These are phyloP conservation scores for Phytophthora pini DNA, from an alignment of 352 stramenopile species.

Conservation along the genomic window DNA sequence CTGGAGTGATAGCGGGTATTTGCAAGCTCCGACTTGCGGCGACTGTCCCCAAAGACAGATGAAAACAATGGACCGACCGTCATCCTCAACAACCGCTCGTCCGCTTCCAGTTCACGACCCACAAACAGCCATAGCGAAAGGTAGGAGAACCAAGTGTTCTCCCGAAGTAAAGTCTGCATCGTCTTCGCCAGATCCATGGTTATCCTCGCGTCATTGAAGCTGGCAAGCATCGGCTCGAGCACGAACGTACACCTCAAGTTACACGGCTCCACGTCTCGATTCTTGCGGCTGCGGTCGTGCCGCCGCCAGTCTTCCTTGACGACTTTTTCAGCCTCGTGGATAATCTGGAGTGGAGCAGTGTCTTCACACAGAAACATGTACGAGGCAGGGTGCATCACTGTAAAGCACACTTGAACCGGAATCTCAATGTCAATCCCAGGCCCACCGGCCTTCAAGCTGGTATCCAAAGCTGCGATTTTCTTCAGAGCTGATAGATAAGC, in stretches of 20 bases:
- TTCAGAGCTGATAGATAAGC: conserved; percentile 10
- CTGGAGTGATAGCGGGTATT: too few species aligned
- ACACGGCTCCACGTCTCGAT: not conserved
- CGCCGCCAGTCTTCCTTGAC: conserved; percentile 10
- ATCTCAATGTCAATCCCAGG: conserved; percentile 18
- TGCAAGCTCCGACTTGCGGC: too few species aligned
- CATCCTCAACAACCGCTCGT: too few species aligned
- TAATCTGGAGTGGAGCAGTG: conserved; percentile 1
- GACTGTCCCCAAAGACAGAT: too few species aligned
- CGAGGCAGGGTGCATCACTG: conserved; percentile 3
- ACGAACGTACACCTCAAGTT: conserved; percentile 25
- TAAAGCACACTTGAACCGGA: conserved; percentile 14
- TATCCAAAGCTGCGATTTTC: conserved; percentile 10
- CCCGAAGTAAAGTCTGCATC: conserved; percentile 6
- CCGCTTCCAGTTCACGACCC: too few species aligned
- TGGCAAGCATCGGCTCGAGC: conserved; percentile 18
- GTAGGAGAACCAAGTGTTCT: conserved; percentile 11
- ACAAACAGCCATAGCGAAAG: too few species aligned
- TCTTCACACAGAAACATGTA: conserved; percentile 6
- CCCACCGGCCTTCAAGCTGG: not conserved
- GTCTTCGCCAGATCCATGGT: not conserved
- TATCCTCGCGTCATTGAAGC: conserved; percentile 10
- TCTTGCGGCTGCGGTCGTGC: conserved; percentile 3
- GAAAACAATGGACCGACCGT: too few species aligned
- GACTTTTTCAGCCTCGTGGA: conserved; percentile 4